Base-by-base conservation (phyloP, 768 basidiomycete species). In the Tricholoma terreum region DNA sequence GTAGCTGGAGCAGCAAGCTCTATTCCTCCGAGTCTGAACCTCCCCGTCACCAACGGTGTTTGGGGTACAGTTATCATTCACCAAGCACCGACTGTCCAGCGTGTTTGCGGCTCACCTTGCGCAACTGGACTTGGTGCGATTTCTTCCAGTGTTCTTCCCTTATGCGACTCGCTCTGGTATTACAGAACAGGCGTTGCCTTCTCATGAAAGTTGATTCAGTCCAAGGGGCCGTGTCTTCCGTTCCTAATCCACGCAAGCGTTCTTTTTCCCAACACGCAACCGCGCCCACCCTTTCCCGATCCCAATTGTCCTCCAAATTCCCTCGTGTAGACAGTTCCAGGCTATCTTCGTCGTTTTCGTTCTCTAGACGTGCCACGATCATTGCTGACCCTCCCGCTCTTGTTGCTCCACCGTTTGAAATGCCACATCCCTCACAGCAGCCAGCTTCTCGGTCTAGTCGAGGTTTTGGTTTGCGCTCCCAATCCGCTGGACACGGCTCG, bases 181-280 rank as follows among this genome's bases (percentile, higher is more conserved):
- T 81, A 60, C 74, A 75, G 63, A 70, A 75, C 56, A 77, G 81
- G 78, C 78, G 73, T 70, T 75, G 80, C 74, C 77, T 83, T 70
- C 75, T 83, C 75, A 85, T 86, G 84, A 81, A 81, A 77, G 65
- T 81, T 64, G 78, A 83, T 71, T 70, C 74, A 24, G 61, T 70
- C 27, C 66, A 67, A 58, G 65, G 62, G 52, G 31, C 61, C 45
- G 34, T 71, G 43, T 62, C 69, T 56, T 53, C 63, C 14, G 24
- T 51, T 22, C 58, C 53, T 46, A 61, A 62, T 35, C 58, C 62
- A 56, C 62, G 75, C 42, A 85, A 85, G 71, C 80, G 83, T 56
- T 67, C 81, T 5, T 74, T 75, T 62, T 71, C 79, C 35, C 77
- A 79, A 55, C 74, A 74, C 60, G 72, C 74, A 54, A 64, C 70